A percentile compares a stretch with the other conserved stretches of the same genome.
Evolutionary conservation across 1,139 yeast genomes (phyloP).

Genomic region (Protomyces macrosporus): DNA sequence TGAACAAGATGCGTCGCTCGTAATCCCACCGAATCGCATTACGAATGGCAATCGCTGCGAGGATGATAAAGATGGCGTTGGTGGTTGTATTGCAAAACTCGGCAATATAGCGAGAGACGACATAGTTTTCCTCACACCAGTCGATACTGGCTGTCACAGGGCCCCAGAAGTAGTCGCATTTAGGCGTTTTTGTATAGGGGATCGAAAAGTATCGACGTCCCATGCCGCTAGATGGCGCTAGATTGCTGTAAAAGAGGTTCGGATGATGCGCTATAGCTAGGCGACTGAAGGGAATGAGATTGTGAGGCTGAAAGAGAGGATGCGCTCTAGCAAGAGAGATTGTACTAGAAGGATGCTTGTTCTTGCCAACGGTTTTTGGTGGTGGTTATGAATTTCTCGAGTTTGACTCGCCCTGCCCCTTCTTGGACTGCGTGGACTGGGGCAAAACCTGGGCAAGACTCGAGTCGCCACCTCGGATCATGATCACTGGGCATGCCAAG

Average conservation of each 20-base stretch:
- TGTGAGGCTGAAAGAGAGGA: too few relatives aligned
- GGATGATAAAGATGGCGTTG: slow-evolving; percentile 55
- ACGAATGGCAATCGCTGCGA: slow-evolving; percentile 62
- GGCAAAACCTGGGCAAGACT: not conserved
- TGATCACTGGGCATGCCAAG: not conserved
- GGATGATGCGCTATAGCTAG: too few relatives aligned
- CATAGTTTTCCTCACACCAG: slow-evolving; percentile 96
- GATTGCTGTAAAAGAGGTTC: too few relatives aligned
- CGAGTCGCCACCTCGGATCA: not conserved
- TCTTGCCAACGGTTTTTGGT: too few relatives aligned
- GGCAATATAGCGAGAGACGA: slow-evolving; percentile 77
- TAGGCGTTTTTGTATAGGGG: slow-evolving; percentile 8
- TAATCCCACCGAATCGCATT: slow-evolving; percentile 57
- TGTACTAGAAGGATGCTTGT: too few relatives aligned
- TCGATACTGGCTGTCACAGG: slow-evolving; percentile 55
- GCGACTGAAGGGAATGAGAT: too few relatives aligned
- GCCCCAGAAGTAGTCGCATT: slow-evolving; percentile 15
- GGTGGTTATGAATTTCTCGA: too few relatives aligned
- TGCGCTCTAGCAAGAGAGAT: too few relatives aligned
- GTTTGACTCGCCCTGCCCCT: too few relatives aligned
- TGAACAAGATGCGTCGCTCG: slow-evolving; percentile 64
- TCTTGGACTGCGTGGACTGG: too few relatives aligned
- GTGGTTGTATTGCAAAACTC: slow-evolving; percentile 80
- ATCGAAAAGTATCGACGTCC: slow-evolving; percentile 8
- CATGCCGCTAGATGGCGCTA: not conserved